These are phyloP conservation scores for Ilyonectria sp. DNA, from an alignment of 2,329 filamentous ascomycete species.

Conservation along the genomic window DNA sequence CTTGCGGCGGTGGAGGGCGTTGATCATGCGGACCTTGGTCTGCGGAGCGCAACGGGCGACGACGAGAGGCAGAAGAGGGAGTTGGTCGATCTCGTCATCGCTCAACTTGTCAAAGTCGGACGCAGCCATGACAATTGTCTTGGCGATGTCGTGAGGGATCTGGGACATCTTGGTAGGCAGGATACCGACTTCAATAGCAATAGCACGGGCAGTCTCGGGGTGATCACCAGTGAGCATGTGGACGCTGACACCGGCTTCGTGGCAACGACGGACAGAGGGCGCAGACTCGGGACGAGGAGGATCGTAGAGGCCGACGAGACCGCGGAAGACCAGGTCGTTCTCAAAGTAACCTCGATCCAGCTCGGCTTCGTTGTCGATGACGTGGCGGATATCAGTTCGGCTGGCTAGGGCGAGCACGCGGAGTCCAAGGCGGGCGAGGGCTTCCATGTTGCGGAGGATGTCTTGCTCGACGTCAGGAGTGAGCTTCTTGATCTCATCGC, in stretches of 20 bases:
- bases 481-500: constrained; percentile 61
- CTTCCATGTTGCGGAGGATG: constrained; percentile 78
- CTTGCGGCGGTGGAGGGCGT: constrained; percentile 76
- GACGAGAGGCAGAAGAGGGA: constrained; percentile 76
- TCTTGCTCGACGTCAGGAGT: constrained; percentile 67
- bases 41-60: constrained; percentile 79
- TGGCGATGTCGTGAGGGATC: constrained; percentile 68
- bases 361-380: constrained; percentile 56
- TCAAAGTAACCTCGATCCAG: constrained; percentile 71
- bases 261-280: constrained; percentile 70
- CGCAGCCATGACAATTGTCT: constrained; percentile 77
- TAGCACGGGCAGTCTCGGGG: constrained; percentile 75
- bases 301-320: constrained; percentile 81
- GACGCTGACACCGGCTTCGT: constrained; percentile 74
- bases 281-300: constrained; percentile 79
- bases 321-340: constrained; percentile 74
- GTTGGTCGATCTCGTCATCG: constrained; percentile 74
- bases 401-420: constrained; percentile 78
- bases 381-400: constrained; percentile 57
- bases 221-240: constrained; percentile 82
- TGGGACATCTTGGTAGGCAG: constrained; percentile 66
- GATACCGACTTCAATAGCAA: constrained; percentile 76
- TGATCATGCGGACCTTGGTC: constrained; percentile 83
- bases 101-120: constrained; percentile 77
- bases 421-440: constrained; percentile 75